Evolutionary conservation across 129 eudicot species (phyloP).

Genomic region (Lactuca sativa): DNA sequence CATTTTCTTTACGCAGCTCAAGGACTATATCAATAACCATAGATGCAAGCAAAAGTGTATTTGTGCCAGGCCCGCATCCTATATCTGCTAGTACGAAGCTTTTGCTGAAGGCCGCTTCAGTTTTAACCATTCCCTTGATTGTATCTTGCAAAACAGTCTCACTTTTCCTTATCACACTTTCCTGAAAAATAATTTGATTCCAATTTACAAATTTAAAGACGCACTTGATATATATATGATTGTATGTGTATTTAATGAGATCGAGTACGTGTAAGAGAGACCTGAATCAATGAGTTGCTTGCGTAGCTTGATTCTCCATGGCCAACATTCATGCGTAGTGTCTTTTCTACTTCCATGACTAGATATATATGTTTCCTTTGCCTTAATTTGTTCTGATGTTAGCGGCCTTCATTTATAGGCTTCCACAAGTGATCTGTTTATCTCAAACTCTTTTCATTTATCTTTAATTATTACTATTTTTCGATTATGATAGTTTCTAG

Average conservation of each 20-base stretch:
- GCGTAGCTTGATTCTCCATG: slow-evolving; percentile 31
- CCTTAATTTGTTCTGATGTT: neutral
- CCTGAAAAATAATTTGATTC: slow-evolving; percentile 19
- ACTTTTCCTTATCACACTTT: slow-evolving; percentile 20
- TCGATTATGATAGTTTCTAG: no score
- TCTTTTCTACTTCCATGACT: slow-evolving; percentile 18
- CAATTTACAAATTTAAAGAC: no score
- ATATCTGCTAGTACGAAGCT: slow-evolving; percentile 51
- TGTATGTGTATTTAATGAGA: neutral
- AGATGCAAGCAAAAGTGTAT: slow-evolving; percentile 40
- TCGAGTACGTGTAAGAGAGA: neutral
- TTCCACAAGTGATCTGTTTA: neutral
- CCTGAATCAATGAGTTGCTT: slow-evolving; percentile 25
- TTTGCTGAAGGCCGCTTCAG: neutral
- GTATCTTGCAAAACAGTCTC: slow-evolving; percentile 15
- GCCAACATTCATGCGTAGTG: slow-evolving; percentile 19
- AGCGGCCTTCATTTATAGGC: neutral
- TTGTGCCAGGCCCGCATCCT: slow-evolving; percentile 70
- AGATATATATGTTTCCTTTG: neutral
- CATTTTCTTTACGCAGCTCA: slow-evolving; percentile 1
- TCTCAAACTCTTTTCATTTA: no score
- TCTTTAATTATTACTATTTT: no score
- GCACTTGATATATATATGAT: neutral
- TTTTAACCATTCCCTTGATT: slow-evolving; percentile 9
- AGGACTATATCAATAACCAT: slow-evolving; percentile 30